Base-by-base conservation (phyloP, 805 yeast genomes). In the Saccharomycopsis capsularis region DNA sequence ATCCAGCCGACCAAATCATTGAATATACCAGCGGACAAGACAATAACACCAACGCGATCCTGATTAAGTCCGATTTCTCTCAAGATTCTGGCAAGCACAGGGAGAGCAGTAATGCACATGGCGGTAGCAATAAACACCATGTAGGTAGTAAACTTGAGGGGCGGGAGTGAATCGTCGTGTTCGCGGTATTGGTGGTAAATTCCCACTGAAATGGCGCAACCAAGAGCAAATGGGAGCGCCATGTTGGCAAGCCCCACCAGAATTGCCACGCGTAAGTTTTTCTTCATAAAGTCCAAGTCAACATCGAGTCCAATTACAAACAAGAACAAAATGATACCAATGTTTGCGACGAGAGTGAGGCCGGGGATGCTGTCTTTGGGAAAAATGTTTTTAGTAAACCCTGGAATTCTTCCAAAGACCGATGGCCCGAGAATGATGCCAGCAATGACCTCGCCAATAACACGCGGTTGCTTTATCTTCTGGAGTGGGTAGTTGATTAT, bases 1-100 rank as follows among this genome's bases (percentile, higher is more conserved):
- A 85, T 76, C 95, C 95, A 85, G 3, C 95, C 95, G 16, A 82
- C 60, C 57, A 85, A 74, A 60, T 85, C 95, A 60, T 85, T 85
- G 38, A 81, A 74, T 49, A 85, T 83, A 45, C 95, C 95, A 3
- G 95, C 93, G 2, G 91, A 85, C 32, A 85, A 66, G n/a, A 84
- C 93, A 30, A 77, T 70, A 9, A 74, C 70, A 40, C 88, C 89
- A 19, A 85, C 90, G 55, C 86, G 70, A 59, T 82, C 89, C 44
- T 79, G 79, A 40, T 82, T 73, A 52, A 85, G 68, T 55, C 85
- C 73, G 54, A 85, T 69, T 59, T 85, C 91, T 3, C 88, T 80
- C 55, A 85, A 66, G 24, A 85, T 85, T 60, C 95, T 77, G 1
- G 86, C 91, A 53, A 85, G 65, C 2, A 85, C 95, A 0, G 95